These are phyloP conservation scores for Sporothrix brunneoviolacea DNA, from an alignment of 2,329 filamentous ascomycete genomes.

Conservation along the genomic window DNA sequence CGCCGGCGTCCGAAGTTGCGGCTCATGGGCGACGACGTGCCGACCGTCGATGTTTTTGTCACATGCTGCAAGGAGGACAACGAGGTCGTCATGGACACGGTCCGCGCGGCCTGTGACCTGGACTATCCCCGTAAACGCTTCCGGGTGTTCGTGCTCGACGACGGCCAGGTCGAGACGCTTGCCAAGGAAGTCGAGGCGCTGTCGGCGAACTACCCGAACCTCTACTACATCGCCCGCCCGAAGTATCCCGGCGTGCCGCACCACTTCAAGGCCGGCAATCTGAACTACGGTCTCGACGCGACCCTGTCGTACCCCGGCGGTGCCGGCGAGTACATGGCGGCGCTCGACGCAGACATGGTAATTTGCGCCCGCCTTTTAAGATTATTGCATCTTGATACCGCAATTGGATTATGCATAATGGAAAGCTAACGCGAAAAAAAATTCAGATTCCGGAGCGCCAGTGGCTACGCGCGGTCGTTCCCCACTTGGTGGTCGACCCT, in stretches of 20 bases:
- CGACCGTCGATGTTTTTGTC: conserved; percentile 51
- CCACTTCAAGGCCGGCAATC: conserved; percentile 59
- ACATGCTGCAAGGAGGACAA: conserved; percentile 53
- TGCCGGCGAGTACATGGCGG: conserved; percentile 50
- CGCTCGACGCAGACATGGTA: conserved; percentile 58
- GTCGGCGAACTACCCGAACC: conserved; percentile 38
- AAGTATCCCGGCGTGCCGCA: conserved; percentile 43
- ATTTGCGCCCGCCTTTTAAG: not conserved
- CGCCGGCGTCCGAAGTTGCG: conserved; percentile 42
- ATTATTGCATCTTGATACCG: not conserved
- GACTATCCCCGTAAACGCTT: conserved; percentile 49
- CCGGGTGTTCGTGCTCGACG: conserved; percentile 50
- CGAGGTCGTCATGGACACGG: conserved; percentile 50
- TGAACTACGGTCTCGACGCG: conserved; percentile 54
- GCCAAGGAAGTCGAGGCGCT: conserved; percentile 25
- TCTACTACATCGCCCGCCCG: conserved; percentile 46
- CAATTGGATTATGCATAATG: too few species aligned
- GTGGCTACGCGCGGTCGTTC: conserved; percentile 54
- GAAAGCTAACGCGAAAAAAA: too few species aligned
- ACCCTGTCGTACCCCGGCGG: conserved; percentile 45
- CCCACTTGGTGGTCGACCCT: conserved; percentile 51
- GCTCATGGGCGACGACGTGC: conserved; percentile 40
- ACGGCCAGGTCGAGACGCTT: conserved; percentile 41
- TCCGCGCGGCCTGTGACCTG: conserved; percentile 45
- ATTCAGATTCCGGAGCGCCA: conserved; percentile 49